A percentile compares a stretch with the other conserved stretches of the same genome.
Conservation (phyloP, 139 green algal species). For the Coelastrella sp. region DNA sequence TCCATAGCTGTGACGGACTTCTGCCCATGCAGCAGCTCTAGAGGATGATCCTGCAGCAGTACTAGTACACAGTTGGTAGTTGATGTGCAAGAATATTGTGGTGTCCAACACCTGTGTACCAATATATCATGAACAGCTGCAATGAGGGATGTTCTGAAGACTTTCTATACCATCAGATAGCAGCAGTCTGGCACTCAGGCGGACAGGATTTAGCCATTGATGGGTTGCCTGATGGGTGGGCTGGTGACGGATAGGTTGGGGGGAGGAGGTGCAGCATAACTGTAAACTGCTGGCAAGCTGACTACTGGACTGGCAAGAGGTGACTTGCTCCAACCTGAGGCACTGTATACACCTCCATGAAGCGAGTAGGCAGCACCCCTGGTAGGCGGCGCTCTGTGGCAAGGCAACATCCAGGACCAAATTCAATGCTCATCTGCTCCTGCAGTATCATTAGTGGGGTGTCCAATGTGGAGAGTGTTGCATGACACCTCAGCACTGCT, state of each 20-base stretch:
- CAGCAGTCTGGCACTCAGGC: background rate
- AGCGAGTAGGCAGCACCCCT: background rate
- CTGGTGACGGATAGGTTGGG: background rate
- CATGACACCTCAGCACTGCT: no score
- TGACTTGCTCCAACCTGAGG: background rate
- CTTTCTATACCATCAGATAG: background rate
- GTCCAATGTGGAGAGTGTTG: no score
- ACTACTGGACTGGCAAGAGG: no score
- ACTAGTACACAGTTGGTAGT: background rate
- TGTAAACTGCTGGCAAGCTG: background rate
- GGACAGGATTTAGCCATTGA: background rate
- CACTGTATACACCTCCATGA: conserved; percentile 6
- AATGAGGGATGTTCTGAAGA: background rate
- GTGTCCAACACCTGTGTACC: background rate
- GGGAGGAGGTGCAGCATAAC: background rate
- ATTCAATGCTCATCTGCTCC: background rate
- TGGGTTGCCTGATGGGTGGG: background rate
- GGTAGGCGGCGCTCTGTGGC: background rate
- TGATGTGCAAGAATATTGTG: background rate
- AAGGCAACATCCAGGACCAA: background rate
- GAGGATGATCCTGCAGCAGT: conserved; percentile 7
- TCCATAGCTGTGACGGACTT: background rate
- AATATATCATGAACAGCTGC: background rate
- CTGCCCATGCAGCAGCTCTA: conserved; percentile 21
- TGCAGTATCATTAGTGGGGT: background rate